phyloP scores from a whole-genome alignment of 1,284 basidiomycete genomes.

The Coniophora puteana region DNA sequence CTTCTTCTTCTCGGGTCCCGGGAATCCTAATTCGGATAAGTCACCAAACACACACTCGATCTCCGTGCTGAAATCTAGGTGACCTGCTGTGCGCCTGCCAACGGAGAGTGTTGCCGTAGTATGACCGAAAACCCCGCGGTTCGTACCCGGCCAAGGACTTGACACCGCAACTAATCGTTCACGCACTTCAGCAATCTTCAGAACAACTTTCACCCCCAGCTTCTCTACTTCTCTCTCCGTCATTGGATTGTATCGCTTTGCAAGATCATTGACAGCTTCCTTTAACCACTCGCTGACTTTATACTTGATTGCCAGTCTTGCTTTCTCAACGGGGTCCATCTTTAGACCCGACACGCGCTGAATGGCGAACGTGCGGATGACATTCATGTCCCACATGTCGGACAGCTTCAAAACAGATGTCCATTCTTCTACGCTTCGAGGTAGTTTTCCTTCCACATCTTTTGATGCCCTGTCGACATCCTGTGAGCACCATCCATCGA shows the following conservation, averaged over 20 bases:
- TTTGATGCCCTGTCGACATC: too few relatives aligned
- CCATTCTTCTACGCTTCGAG: constrained; percentile 19
- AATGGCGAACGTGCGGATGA: constrained; percentile 4
- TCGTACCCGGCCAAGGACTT: too few relatives aligned
- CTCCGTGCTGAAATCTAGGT: too few relatives aligned
- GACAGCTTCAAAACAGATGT: constrained; percentile 17
- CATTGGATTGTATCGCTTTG: background rate
- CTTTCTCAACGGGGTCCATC: background rate
- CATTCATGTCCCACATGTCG: constrained; percentile 17
- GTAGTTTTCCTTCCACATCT: too few relatives aligned
- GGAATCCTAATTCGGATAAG: too few relatives aligned
- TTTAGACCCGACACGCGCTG: constrained; percentile 6
- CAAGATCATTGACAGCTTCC: background rate
- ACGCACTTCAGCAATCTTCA: background rate
- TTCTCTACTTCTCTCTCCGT: background rate
- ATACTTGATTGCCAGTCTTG: background rate
- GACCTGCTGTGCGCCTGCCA: too few relatives aligned
- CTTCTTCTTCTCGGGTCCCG: too few relatives aligned
- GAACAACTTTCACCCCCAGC: background rate
- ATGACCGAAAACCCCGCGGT: too few relatives aligned
- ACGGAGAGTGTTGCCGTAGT: too few relatives aligned
- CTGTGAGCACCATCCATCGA: too few relatives aligned
- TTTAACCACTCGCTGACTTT: background rate
- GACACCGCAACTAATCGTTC: background rate
- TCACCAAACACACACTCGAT: too few relatives aligned